Evolutionary conservation across 495 filamentous ascomycete genomes (phyloP), one percentile per base, ranked within the genome.

Genomic region (Bacidia gigantensis): DNA sequence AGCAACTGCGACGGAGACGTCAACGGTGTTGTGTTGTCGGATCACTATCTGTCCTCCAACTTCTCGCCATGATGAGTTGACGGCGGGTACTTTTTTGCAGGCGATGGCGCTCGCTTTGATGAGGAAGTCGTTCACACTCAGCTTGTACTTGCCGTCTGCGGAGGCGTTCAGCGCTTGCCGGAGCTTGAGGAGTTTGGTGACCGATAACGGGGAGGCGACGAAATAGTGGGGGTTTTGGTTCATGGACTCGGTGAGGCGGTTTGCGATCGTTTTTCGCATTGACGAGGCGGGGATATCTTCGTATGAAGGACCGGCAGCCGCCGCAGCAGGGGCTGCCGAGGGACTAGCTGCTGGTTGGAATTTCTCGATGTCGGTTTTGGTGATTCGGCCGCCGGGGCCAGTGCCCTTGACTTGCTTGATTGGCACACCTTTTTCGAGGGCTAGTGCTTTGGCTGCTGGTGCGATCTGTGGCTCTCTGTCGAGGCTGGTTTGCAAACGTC

Each of bases 181-280:
- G 52, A 99, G 87, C 73, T 95, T 96, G 50, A 95, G 69, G 21
- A 99, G 85, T 77, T 97, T 97, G 62, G 74, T 75, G 46, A 97
- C 92, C 26, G 89, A 96, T 59, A 97, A 75, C 47, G 78, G 77
- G 54, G 84, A 78, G 57, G 84, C 83, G 60, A 99, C 92, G 65
- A 92, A 99, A 79, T 95, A 99, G 74, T 97, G 93, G 38, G 93
- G 93, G 75, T 94, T 96, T 71, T 94, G 83, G 59, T 81, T 77
- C 66, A 84, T 72, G 18, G 90, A 96, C 69, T 95, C 80, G 64
- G 83, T 84, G 18, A 99, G 83, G 58, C 93, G 87, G 65, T 64
- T 77, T 63, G 93, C 93, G 61, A 99, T 99, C 52, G 86, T 89
- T 80, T 95, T 96, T 73, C 93, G 92, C 92, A 99, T 99, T 57